A percentile compares a stretch with the other conserved stretches of the same genome.
Evolutionary conservation across 129 eudicot genomes (phyloP).

Genomic region (Logfia minima): DNA sequence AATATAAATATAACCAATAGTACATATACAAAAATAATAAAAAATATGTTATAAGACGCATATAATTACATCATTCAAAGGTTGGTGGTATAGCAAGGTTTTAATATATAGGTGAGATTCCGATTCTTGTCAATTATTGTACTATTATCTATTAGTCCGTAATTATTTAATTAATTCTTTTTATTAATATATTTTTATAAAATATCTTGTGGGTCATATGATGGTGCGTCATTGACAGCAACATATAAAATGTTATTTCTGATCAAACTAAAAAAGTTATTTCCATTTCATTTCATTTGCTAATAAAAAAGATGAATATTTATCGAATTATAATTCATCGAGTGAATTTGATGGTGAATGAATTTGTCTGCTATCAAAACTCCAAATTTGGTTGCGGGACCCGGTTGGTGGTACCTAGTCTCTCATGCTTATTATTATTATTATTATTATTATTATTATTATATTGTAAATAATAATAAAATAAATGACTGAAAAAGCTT

Average conservation of each 20-base stretch:
- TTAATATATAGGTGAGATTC: constrained; percentile 18
- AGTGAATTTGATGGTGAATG: neutral
- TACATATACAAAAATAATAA: neutral
- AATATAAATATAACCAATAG: neutral
- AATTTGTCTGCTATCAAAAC: neutral
- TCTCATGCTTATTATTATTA: too few relatives aligned
- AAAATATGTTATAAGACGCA: constrained; percentile 23
- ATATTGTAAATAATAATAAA: too few relatives aligned
- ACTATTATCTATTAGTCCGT: neutral
- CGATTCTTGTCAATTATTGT: constrained; percentile 18
- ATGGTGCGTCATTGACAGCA: neutral
- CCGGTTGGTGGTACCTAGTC: neutral
- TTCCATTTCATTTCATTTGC: too few relatives aligned
- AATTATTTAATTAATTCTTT: neutral
- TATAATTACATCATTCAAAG: constrained; percentile 22
- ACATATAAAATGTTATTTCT: neutral
- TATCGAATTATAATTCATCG: neutral
- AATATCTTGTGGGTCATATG: neutral
- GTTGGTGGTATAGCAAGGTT: constrained; percentile 28
- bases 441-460: too few relatives aligned
- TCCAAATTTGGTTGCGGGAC: neutral
- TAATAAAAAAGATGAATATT: neutral
- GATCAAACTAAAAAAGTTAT: too few relatives aligned
- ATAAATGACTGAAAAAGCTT: too few relatives aligned
- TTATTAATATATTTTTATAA: neutral